A percentile compares a stretch with the other conserved stretches of the same genome.
Evolutionary conservation across 176 grass and related monocot genomes (phyloP).

Genomic region (Aegilops speltoides): DNA sequence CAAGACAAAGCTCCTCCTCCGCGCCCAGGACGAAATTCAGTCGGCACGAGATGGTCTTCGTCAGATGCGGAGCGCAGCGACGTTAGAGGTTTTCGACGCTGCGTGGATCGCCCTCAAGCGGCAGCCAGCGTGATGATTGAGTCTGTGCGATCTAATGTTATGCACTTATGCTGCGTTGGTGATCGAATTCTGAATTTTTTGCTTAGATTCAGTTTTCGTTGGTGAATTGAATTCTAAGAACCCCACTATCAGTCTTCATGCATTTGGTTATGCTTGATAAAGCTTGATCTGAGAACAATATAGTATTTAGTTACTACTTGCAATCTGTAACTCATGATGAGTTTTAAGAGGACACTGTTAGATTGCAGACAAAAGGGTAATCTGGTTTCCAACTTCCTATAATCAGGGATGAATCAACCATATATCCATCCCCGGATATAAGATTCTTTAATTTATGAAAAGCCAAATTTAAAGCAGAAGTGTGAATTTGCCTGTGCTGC

Average conservation of each 20-base stretch:
- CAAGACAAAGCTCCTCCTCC: too few relatives aligned
- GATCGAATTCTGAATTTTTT: too few relatives aligned
- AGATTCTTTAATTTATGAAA: slow-evolving; percentile 84
- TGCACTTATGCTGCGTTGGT: too few relatives aligned
- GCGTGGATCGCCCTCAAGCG: too few relatives aligned
- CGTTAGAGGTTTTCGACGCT: too few relatives aligned
- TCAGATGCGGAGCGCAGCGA: too few relatives aligned
- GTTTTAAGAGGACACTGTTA: slow-evolving; percentile 1
- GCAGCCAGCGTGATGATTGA: too few relatives aligned
- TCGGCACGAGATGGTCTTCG: too few relatives aligned
- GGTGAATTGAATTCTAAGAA: slow-evolving; percentile 53
- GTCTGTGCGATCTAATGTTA: too few relatives aligned
- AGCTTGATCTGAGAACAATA: slow-evolving; percentile 58
- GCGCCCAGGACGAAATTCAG: too few relatives aligned
- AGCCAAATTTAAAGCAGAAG: slow-evolving; percentile 57
- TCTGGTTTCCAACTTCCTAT: slow-evolving; percentile 48
- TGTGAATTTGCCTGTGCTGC: slow-evolving; percentile 10
- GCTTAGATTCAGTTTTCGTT: too few relatives aligned
- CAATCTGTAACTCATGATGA: neutral
- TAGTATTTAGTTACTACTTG: slow-evolving; percentile 35
- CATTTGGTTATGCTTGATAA: slow-evolving; percentile 84
- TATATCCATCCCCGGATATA: slow-evolving; percentile 75
- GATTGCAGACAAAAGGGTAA: slow-evolving; percentile 10
- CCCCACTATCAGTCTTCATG: slow-evolving; percentile 67
- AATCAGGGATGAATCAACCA: slow-evolving; percentile 60